phyloP scores from a whole-genome alignment of 495 filamentous ascomycete genomes.

The Viridothelium virens region DNA sequence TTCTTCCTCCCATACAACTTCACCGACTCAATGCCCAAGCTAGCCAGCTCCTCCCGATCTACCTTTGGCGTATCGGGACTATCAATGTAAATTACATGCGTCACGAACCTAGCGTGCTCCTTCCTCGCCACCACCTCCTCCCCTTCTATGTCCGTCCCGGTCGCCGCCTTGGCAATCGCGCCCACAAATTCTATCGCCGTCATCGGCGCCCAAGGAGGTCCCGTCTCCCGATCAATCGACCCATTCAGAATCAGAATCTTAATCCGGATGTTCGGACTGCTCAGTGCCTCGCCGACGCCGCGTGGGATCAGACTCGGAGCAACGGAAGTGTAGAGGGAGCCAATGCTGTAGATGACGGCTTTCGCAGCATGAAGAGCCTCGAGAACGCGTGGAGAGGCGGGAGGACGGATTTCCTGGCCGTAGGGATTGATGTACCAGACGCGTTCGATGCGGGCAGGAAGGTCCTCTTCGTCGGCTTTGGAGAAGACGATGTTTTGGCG shows the following conservation, averaged over 20 bases:
- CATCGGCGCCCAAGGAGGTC: constrained; percentile 51
- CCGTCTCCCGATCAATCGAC: constrained; percentile 76
- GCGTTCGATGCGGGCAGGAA: constrained; percentile 67
- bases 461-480: constrained; percentile 63
- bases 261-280: constrained; percentile 43
- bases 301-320: constrained; percentile 65
- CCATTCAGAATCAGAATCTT: constrained; percentile 87
- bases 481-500: constrained; percentile 70
- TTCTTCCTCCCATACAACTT: constrained; percentile 65
- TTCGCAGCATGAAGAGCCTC: constrained; percentile 53
- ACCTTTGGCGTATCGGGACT: constrained; percentile 63
- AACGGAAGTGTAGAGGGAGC: constrained; percentile 67
- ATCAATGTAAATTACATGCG: constrained; percentile 75
- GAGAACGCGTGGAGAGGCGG: constrained; percentile 71
- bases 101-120: constrained; percentile 56
- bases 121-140: constrained; percentile 3
- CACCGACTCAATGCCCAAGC: constrained; percentile 67
- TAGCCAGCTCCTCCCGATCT: constrained; percentile 53
- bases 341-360: constrained; percentile 81
- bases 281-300: constrained; percentile 50
- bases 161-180: constrained; percentile 64
- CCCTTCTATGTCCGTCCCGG: constrained; percentile 12
- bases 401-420: constrained; percentile 76
- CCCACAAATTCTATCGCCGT: constrained; percentile 68
- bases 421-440: constrained; percentile 98